Evolutionary conservation across 1,284 basidiomycete genomes (phyloP).

Genomic region (Gymnopus androsaceus): DNA sequence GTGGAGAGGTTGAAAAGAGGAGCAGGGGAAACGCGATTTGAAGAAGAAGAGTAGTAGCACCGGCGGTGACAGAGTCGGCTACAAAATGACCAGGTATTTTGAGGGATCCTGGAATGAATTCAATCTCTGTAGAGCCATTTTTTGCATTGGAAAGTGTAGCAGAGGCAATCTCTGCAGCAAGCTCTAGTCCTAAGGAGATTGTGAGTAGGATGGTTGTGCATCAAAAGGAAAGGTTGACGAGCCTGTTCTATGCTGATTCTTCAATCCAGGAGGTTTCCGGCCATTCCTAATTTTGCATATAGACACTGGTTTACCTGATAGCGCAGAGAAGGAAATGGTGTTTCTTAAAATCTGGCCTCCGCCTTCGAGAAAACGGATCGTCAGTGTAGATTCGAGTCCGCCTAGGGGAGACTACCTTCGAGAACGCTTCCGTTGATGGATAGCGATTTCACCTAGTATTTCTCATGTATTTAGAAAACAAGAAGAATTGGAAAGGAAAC

Average conservation of each 20-base stretch:
- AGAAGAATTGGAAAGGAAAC: too few relatives aligned
- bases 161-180: constrained; percentile 58
- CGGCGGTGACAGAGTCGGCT: constrained; percentile 69
- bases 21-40: constrained; percentile 72
- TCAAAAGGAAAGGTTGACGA: constrained; percentile 18
- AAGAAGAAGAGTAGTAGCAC: constrained; percentile 66
- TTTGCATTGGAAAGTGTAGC: constrained; percentile 53
- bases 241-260: constrained; percentile 71
- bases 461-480: too few relatives aligned
- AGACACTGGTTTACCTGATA: constrained; percentile 56
- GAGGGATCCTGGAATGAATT: constrained; percentile 53
- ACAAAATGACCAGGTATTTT: constrained; percentile 44
- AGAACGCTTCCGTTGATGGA: constrained; percentile 5
- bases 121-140: constrained; percentile 50
- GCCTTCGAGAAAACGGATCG: constrained; percentile 45
- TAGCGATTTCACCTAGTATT: too few relatives aligned
- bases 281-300: constrained; percentile 61
- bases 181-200: constrained; percentile 50
- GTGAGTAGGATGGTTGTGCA: neutral
- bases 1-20: constrained; percentile 45
- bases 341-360: constrained; percentile 76
- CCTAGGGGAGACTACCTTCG: too few relatives aligned
- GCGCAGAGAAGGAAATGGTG: constrained; percentile 58
- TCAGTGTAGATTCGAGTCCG: too few relatives aligned
- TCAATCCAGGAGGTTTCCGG: constrained; percentile 61